Base-by-base conservation (phyloP, 176 grass and related monocot genomes). In the Thinopyrum elongatum region DNA sequence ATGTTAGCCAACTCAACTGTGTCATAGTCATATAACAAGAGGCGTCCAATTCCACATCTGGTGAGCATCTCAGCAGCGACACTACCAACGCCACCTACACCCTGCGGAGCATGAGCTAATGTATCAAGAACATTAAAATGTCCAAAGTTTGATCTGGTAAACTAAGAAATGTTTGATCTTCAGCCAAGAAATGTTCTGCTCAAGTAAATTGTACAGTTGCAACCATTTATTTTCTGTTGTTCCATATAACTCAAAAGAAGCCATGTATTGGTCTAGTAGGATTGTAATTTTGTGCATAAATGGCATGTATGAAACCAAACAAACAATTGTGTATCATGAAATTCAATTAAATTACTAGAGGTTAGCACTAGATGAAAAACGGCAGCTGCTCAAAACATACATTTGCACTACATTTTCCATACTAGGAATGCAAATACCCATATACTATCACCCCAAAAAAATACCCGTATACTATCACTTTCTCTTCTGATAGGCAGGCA, bases 21-120 rank as follows among this genome's bases (percentile, higher is more conserved):
- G 35, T 98, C 97, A 79, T 98, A 98, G 71, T 98, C 97, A 80
- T 98, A 98, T 63, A 98, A 83, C 84, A 98, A 88, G 60, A 98
- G 90, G 49, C 92, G 97, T 34, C 97, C 97, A 90, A 98, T 91
- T 62, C 97, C 97, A 71, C 97, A 98, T 77, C 97, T 91, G 62
- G 97, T 98, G 70, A 98, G 92, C 97, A 98, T 98, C 82, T 98
- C 97, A 2, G 92, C 94, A 77, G 97, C 88, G 62, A 98, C 97
- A 88, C 97, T 98, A 34, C 94, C 97, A 85, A 98, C 97, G 22
- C 97, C 97, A 77, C 97, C 97, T 89, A 95, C 92, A 67, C 97
- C 97, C 97, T 98, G 74, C 59, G 72, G 38, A 86, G 44, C 26
- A 73, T 30, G 38, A 41, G 31, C 13, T 14, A 78, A 17, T 60